Conservation (phyloP, 2,329 filamentous ascomycete species). For the Aspergillus brunneoviolaceus region DNA sequence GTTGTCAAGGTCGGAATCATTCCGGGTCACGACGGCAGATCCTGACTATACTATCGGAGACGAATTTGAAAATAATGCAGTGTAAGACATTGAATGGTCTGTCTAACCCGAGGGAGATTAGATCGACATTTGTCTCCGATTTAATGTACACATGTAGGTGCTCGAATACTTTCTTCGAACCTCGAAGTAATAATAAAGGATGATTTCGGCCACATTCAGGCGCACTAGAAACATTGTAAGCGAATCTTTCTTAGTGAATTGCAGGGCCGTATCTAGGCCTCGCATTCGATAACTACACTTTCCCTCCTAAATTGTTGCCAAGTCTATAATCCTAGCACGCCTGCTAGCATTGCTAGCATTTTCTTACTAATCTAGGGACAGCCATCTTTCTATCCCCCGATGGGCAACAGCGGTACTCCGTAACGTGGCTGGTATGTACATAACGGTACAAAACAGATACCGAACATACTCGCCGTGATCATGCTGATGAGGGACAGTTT, state of each 20-base stretch:
- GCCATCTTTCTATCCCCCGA: no score
- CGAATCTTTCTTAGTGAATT: background rate
- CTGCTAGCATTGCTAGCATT: no score
- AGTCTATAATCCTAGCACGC: background rate
- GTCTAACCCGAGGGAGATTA: background rate
- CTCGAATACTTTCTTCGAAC: background rate
- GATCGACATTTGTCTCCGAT: background rate
- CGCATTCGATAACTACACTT: background rate
- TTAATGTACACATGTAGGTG: no score
- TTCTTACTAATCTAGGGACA: no score
- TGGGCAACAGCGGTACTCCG: no score
- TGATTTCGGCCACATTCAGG: background rate
- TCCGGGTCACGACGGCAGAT: background rate
- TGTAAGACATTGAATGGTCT: background rate
- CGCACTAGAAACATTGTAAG: background rate
- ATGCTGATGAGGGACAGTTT: background rate
- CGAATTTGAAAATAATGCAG: background rate
- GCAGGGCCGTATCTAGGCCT: background rate
- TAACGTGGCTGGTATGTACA: background rate
- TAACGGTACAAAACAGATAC: background rate
- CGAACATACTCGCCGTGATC: background rate
- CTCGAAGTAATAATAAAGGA: background rate
- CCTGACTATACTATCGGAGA: background rate
- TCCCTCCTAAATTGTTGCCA: background rate
- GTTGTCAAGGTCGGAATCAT: background rate